phyloP scores from a whole-genome alignment of 768 basidiomycete genomes.

The Polyporus arcularius region DNA sequence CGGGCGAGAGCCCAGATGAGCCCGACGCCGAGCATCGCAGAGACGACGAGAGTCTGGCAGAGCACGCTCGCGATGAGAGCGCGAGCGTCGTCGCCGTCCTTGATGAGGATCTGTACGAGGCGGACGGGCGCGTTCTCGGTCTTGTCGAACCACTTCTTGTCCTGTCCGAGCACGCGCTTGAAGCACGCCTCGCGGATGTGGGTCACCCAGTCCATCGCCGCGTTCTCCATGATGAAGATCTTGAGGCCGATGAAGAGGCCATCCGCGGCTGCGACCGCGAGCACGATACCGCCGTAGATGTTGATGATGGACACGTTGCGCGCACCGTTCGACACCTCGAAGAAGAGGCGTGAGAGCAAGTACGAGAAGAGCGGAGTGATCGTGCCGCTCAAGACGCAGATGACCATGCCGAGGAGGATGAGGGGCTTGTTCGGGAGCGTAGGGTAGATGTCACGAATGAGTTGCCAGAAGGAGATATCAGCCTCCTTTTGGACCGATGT shows the following conservation, averaged over 20 bases:
- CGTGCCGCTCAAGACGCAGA: conserved; percentile 74
- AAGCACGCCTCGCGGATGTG: conserved; percentile 59
- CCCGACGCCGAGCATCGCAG: conserved; percentile 80
- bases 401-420: conserved; percentile 66
- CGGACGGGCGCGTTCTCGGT: conserved; percentile 56
- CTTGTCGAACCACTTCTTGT: conserved; percentile 86
- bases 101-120: conserved; percentile 76
- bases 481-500: conserved; percentile 16
- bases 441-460: conserved; percentile 61
- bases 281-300: conserved; percentile 68
- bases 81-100: conserved; percentile 88
- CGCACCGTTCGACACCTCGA: conserved; percentile 72
- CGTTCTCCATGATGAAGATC: conserved; percentile 78
- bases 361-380: conserved; percentile 93
- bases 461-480: conserved; percentile 42
- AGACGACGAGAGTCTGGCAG: conserved; percentile 71
- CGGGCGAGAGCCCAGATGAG: conserved; percentile 84
- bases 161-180: conserved; percentile 66
- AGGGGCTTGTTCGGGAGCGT: conserved; percentile 74
- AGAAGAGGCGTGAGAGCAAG: conserved; percentile 80
- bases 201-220: conserved; percentile 75
- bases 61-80: conserved; percentile 72
- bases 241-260: conserved; percentile 75
- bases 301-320: conserved; percentile 63
- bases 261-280: conserved; percentile 74